A percentile compares a stretch with the other conserved stretches of the same genome.
Evolutionary conservation across 495 filamentous ascomycete species (phyloP).

Genomic region (Trichocladium uniseriatum): DNA sequence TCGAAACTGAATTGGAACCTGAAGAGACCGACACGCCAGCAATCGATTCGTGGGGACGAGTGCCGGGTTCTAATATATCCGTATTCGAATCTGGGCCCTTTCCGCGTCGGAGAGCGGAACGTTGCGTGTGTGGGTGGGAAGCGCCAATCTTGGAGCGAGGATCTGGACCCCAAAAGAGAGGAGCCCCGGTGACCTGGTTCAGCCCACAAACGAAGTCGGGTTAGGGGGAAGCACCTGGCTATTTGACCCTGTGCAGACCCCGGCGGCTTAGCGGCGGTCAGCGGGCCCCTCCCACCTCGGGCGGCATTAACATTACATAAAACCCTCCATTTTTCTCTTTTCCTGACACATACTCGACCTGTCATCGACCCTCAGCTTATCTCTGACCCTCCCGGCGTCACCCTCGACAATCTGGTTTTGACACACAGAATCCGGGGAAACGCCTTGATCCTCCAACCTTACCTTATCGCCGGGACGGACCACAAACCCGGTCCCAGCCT

Average conservation of each 20-base stretch:
- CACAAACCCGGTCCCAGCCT: conserved; percentile 31
- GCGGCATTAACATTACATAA: conserved; percentile 47
- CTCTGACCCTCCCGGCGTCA: conserved; percentile 27
- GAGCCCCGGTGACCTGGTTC: conserved; percentile 21
- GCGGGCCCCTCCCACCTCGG: conserved; percentile 27
- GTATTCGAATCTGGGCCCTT: not conserved
- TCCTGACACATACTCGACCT: conserved; percentile 40
- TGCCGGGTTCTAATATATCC: not conserved
- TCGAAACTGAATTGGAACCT: not conserved
- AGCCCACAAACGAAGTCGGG: conserved; percentile 14
- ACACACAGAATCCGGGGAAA: conserved; percentile 30
- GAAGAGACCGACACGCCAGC: not conserved
- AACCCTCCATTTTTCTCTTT: conserved; percentile 41
- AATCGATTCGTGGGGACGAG: conserved; percentile 6
- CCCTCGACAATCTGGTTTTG: conserved; percentile 30
- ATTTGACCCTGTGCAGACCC: conserved; percentile 20
- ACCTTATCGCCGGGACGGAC: conserved; percentile 27
- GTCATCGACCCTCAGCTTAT: conserved; percentile 37
- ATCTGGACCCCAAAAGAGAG: conserved; percentile 11
- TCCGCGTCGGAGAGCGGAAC: not conserved
- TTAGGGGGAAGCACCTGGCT: conserved; percentile 19
- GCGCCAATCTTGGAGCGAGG: conserved; percentile 9
- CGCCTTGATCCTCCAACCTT: conserved; percentile 22
- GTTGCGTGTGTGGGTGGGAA: not conserved
- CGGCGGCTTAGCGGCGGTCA: conserved; percentile 17